These are phyloP conservation scores for Dipteronia sinensis DNA, from an alignment of 345 rosid genomes.

Conservation along the genomic window DNA sequence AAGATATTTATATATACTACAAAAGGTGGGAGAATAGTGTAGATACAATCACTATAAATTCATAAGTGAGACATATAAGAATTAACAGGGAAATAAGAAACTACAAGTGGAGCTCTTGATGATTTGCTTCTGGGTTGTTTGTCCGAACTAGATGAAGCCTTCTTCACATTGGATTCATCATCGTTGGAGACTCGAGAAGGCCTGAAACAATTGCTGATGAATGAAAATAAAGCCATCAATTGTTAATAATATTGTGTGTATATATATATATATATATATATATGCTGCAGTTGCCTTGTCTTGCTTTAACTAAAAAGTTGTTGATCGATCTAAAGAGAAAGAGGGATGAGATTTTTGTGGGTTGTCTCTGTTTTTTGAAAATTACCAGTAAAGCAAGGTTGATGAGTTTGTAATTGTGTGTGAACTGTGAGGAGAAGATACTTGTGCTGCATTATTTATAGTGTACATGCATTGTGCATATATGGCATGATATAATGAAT, in stretches of 20 bases:
- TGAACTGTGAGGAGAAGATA: background rate
- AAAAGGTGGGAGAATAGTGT: background rate
- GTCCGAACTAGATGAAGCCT: background rate
- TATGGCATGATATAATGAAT: no score
- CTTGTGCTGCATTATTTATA: no score
- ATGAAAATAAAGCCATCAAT: background rate
- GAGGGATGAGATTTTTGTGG: background rate
- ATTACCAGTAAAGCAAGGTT: no score
- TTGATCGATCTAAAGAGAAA: no score
- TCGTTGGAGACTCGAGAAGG: background rate
- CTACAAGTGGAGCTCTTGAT: background rate
- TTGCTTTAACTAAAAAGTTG: background rate
- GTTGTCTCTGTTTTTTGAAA: background rate
- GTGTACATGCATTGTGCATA: no score
- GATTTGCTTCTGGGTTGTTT: conserved; percentile 12
- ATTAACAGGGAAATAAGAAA: background rate
- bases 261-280: no score
- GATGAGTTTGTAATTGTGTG: background rate
- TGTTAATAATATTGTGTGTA: background rate
- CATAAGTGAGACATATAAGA: background rate
- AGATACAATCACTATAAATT: background rate
- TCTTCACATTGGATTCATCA: background rate
- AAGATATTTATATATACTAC: no score
- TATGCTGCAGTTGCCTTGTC: background rate
- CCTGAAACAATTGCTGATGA: background rate